These are phyloP conservation scores for thale cress (Arabidopsis thaliana) DNA, from an alignment of 345 rosid species.

Conservation along the genomic window DNA sequence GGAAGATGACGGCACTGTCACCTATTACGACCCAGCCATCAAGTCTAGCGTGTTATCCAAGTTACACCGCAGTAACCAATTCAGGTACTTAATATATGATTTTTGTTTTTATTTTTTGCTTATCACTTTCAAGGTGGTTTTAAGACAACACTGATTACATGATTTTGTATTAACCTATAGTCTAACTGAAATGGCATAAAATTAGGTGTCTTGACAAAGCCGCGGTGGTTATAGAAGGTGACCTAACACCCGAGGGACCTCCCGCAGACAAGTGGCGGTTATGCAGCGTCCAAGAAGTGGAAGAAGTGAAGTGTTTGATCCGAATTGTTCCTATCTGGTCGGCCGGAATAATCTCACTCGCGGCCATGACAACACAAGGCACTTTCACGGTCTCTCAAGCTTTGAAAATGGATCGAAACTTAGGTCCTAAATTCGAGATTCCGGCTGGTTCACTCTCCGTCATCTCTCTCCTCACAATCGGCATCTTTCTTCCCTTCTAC, in stretches of 20 bases:
- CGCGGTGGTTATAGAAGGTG: slow-evolving; percentile 57
- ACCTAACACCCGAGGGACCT: slow-evolving; percentile 55
- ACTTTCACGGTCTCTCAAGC: slow-evolving; percentile 90
- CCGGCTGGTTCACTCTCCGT: slow-evolving; percentile 86
- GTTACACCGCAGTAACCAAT: slow-evolving; percentile 62
- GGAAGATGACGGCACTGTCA: slow-evolving; percentile 50
- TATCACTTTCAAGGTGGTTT: not conserved
- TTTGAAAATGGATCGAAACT: slow-evolving; percentile 72
- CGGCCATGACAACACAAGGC: slow-evolving; percentile 74
- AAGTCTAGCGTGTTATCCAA: slow-evolving; percentile 46
- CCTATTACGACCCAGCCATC: slow-evolving; percentile 51
- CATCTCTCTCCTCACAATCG: slow-evolving; percentile 76
- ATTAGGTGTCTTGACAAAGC: slow-evolving; percentile 74
- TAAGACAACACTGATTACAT: not conserved
- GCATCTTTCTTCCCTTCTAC: slow-evolving; percentile 53
- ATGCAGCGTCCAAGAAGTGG: slow-evolving; percentile 70
- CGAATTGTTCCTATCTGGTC: slow-evolving; percentile 64
- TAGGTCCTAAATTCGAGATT: slow-evolving; percentile 63
- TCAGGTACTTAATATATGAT: slow-evolving; percentile 52
- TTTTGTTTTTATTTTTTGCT: not conserved
- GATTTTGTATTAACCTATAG: slow-evolving; percentile 1
- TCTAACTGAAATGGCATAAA: not conserved
- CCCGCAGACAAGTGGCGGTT: slow-evolving; percentile 55
- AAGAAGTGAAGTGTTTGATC: slow-evolving; percentile 69
- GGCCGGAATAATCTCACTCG: slow-evolving; percentile 61